Conservation (phyloP, 306 rosid species). For the Cucurbita moschata region DNA sequence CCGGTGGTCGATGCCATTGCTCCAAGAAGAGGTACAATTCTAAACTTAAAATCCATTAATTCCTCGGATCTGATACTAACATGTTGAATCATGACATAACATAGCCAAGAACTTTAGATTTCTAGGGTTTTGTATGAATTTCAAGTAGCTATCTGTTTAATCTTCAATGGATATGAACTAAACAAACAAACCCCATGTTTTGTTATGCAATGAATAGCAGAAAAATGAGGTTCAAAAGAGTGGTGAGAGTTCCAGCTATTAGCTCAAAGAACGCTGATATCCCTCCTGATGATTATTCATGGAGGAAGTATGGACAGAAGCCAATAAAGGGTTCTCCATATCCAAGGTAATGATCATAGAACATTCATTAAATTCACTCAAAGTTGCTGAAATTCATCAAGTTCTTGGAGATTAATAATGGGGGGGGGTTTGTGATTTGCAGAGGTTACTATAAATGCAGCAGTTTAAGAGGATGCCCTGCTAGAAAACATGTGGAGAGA, state of each 20-base stretch:
- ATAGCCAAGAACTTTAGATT: background rate
- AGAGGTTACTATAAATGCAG: slow-evolving; percentile 97
- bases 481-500: slow-evolving; percentile 88
- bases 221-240: slow-evolving; percentile 50
- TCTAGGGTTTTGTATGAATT: background rate
- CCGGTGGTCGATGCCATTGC: slow-evolving; percentile 62
- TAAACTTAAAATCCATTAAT: background rate
- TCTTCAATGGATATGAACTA: background rate
- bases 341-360: slow-evolving; percentile 35
- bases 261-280: slow-evolving; percentile 76
- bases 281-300: slow-evolving; percentile 82
- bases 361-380: background rate
- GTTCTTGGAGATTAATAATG: background rate
- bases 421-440: background rate
- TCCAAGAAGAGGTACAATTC: slow-evolving; percentile 49
- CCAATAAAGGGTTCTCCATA: slow-evolving; percentile 85
- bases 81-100: background rate
- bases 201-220: slow-evolving; percentile 11
- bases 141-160: background rate
- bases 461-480: slow-evolving; percentile 90
- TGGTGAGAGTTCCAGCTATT: slow-evolving; percentile 66
- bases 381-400: background rate
- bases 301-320: slow-evolving; percentile 85
- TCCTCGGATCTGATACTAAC: background rate
- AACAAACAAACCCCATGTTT: background rate